Conservation (phyloP, 2,329 filamentous ascomycete genomes). For the Triangularia verruculosa region DNA sequence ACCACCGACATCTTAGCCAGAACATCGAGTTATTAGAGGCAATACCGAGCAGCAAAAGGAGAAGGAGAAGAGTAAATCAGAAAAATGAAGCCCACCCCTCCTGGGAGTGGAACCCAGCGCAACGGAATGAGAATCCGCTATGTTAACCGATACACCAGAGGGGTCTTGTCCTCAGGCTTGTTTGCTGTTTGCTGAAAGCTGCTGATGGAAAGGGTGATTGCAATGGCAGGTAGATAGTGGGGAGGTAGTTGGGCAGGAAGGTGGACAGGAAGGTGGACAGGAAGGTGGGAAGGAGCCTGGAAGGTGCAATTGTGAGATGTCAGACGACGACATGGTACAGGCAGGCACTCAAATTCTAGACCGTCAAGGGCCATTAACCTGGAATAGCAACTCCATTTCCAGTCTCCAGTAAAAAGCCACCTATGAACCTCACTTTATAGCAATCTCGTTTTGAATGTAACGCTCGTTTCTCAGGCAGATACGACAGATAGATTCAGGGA, state of each 20-base stretch:
- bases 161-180: neutral
- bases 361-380: no score
- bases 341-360: no score
- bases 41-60: no score
- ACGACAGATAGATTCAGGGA: no score
- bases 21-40: no score
- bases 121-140: conserved; percentile 24
- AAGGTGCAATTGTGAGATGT: neutral
- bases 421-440: no score
- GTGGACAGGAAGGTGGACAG: neutral
- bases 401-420: no score
- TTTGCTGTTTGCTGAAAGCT: conserved; percentile 3
- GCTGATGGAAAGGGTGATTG: neutral
- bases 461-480: no score
- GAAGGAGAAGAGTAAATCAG: no score
- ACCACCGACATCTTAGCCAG: no score
- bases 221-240: neutral
- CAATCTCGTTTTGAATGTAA: no score
- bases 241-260: neutral
- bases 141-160: conserved; percentile 24
- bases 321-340: neutral
- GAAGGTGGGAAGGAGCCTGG: neutral
- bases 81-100: conserved; percentile 11
- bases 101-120: conserved; percentile 22
- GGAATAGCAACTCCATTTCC: no score